phyloP scores from a whole-genome alignment of 2,329 filamentous ascomycete genomes.

The Penicillium sumatraense region DNA sequence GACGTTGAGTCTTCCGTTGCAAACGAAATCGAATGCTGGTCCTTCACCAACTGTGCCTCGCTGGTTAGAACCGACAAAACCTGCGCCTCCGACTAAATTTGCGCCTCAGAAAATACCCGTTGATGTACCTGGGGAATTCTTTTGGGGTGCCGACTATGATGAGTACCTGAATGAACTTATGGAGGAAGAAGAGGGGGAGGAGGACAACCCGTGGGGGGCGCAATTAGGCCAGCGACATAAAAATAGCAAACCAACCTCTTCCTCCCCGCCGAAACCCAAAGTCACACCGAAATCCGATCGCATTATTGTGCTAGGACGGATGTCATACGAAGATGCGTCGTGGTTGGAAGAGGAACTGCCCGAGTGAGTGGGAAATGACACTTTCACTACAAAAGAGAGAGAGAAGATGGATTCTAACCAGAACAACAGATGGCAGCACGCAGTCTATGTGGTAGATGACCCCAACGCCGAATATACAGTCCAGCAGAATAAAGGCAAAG shows the following conservation, averaged over 20 bases:
- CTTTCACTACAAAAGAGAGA: no score
- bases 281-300: conserved; percentile 33
- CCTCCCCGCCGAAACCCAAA: conserved; percentile 17
- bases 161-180: not conserved
- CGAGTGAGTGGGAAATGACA: conserved; percentile 40
- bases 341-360: conserved; percentile 51
- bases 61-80: conserved; percentile 12
- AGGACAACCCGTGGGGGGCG: no score
- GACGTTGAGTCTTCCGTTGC: no score
- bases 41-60: not conserved
- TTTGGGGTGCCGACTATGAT: conserved; percentile 3
- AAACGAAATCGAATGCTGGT: not conserved
- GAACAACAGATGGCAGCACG: conserved; percentile 46
- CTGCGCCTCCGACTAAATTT: conserved; percentile 1
- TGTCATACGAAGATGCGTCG: conserved; percentile 45
- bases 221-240: not conserved
- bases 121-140: conserved; percentile 16
- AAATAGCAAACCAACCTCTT: conserved; percentile 3
- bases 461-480: conserved; percentile 26
- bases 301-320: conserved; percentile 46
- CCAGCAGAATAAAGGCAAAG: conserved; percentile 47
- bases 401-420: not conserved
- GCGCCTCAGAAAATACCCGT: conserved; percentile 20
- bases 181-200: not conserved
- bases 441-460: conserved; percentile 48